Evolutionary conservation across 805 yeast genomes (phyloP).

Genomic region (Wickerhamiella alocasiicola): DNA sequence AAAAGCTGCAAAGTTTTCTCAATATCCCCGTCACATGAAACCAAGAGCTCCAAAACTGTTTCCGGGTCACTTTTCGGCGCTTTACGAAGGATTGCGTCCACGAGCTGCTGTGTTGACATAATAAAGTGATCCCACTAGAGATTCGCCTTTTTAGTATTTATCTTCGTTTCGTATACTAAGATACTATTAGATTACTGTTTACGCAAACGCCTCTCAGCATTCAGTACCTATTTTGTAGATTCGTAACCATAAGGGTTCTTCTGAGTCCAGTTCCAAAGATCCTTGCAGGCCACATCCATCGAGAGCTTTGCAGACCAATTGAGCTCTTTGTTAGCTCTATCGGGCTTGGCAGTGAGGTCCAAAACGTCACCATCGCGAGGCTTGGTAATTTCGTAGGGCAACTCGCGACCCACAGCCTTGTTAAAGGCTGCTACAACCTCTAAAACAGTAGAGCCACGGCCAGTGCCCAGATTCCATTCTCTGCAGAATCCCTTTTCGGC

Average conservation of each 20-base stretch:
- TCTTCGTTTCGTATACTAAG: too few relatives aligned
- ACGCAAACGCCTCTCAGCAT: too few relatives aligned
- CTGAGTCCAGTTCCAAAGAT: conserved; percentile 68
- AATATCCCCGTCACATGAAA: conserved; percentile 43
- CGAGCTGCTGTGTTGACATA: conserved; percentile 19
- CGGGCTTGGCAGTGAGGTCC: conserved; percentile 58
- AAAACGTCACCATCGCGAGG: conserved; percentile 70
- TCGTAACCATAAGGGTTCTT: conserved; percentile 53
- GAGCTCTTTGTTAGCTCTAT: conserved; percentile 53
- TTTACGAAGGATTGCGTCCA: conserved; percentile 19
- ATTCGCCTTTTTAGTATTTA: too few relatives aligned
- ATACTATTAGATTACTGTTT: too few relatives aligned
- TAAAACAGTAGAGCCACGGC: conserved; percentile 65
- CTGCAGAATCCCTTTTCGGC: conserved; percentile 40
- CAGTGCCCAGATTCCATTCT: conserved; percentile 78
- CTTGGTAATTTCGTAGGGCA: conserved; percentile 53
- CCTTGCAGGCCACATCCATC: conserved; percentile 53
- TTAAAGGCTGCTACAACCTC: conserved; percentile 57
- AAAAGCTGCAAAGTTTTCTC: conserved; percentile 32
- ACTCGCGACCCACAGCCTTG: conserved; percentile 47
- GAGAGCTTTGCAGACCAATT: conserved; percentile 47
- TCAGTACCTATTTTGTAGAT: too few relatives aligned
- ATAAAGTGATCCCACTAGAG: too few relatives aligned
- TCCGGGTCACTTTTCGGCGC: conserved; percentile 36
- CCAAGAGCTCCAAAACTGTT: conserved; percentile 38